These are phyloP conservation scores for Gaeumannomyces tritici DNA, from an alignment of 2,329 filamentous ascomycete genomes.

Conservation along the genomic window DNA sequence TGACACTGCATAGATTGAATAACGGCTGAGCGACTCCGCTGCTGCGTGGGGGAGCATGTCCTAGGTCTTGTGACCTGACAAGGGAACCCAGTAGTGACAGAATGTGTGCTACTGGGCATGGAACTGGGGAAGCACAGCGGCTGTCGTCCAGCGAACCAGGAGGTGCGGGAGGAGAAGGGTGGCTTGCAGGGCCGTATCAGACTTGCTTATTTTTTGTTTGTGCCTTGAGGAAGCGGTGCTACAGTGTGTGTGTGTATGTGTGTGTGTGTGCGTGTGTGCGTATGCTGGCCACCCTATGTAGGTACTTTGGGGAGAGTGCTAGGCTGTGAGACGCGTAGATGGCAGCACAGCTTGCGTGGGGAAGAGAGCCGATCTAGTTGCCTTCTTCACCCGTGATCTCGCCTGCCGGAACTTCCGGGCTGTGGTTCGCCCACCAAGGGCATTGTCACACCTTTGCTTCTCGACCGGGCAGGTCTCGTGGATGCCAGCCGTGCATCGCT, in stretches of 20 bases:
- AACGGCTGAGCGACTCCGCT: neutral
- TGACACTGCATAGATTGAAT: neutral
- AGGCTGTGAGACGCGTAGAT: too few species aligned
- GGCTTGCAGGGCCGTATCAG: neutral
- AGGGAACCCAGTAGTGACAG: neutral
- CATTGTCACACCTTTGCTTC: neutral
- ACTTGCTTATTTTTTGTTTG: neutral
- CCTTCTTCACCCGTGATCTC: neutral
- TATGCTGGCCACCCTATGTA: too few species aligned
- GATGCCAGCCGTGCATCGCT: neutral
- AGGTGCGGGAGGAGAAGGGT: neutral
- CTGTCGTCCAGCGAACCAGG: neutral
- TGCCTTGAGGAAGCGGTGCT: neutral
- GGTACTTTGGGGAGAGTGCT: too few species aligned
- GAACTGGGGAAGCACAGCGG: neutral
- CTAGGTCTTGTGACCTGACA: neutral
- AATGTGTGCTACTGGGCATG: neutral
- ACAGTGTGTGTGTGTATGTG: neutral
- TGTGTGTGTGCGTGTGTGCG: too few species aligned
- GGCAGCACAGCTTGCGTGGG: neutral
- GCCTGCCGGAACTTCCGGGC: neutral
- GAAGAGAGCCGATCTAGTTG: neutral
- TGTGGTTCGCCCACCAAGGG: neutral
- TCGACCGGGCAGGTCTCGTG: neutral
- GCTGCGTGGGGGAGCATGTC: neutral